These are phyloP conservation scores for Boechera retrofracta DNA, from an alignment of 345 rosid species.

Conservation along the genomic window DNA sequence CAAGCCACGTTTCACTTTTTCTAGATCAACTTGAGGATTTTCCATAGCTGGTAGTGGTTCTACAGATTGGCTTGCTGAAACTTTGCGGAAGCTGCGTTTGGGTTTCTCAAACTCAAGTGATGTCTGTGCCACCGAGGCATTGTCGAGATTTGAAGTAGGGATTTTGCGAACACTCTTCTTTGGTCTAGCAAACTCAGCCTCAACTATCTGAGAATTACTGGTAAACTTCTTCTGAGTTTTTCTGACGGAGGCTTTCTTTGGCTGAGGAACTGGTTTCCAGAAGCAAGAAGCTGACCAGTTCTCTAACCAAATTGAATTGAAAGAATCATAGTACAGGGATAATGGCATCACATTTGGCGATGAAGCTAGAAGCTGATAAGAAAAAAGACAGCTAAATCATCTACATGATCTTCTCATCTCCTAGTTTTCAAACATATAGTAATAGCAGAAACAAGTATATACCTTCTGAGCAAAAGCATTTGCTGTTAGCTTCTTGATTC, in stretches of 20 bases:
- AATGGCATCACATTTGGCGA: conserved; percentile 70
- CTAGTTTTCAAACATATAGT: neutral
- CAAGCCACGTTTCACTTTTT: conserved; percentile 84
- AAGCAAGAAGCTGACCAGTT: conserved; percentile 74
- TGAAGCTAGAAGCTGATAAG: conserved; percentile 72
- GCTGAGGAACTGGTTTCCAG: conserved; percentile 76
- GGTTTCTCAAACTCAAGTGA: conserved; percentile 67
- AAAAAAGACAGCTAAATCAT: conserved; percentile 37
- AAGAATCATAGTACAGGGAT: conserved; percentile 52
- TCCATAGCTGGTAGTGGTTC: conserved; percentile 55
- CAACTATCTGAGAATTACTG: conserved; percentile 52
- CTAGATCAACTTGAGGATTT: conserved; percentile 80
- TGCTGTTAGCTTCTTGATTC: conserved; percentile 57
- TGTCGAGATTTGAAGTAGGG: conserved; percentile 62
- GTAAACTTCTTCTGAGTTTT: conserved; percentile 64
- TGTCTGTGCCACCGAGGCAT: conserved; percentile 46
- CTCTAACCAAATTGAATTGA: conserved; percentile 70
- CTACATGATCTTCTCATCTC: conserved; percentile 20
- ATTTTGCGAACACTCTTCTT: conserved; percentile 68
- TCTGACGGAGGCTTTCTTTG: conserved; percentile 51
- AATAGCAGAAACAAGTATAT: conserved; percentile 27
- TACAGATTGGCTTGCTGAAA: conserved; percentile 56
- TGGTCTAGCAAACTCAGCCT: conserved; percentile 60
- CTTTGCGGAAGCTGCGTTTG: conserved; percentile 66
- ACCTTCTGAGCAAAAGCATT: conserved; percentile 78